Evolutionary conservation across 208 protist species (phyloP).

Genomic region (Porcisia deanei): DNA sequence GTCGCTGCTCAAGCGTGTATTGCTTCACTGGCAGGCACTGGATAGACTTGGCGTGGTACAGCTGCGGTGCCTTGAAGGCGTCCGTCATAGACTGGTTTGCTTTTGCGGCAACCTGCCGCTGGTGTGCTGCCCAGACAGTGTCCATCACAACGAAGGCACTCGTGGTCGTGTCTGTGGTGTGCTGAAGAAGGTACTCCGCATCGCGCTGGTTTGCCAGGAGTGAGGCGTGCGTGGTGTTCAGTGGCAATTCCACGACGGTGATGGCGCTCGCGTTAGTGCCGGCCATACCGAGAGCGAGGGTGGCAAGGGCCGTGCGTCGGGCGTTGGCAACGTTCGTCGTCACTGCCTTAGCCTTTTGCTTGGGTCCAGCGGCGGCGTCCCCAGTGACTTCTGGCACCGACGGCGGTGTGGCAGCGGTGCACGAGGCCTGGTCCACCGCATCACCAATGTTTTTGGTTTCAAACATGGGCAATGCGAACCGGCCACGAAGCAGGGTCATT

Average conservation of each 20-base stretch:
- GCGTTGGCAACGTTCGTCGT: not conserved
- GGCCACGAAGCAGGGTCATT: slow-evolving; percentile 60
- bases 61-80: slow-evolving; percentile 45
- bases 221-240: slow-evolving; percentile 6
- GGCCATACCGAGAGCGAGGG: slow-evolving; percentile 13
- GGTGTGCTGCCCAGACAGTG: slow-evolving; percentile 47
- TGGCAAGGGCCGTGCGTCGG: slow-evolving; percentile 15
- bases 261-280: slow-evolving; percentile 13
- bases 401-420: not conserved
- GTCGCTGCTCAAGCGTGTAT: slow-evolving; percentile 73
- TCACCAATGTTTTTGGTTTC: slow-evolving; percentile 35
- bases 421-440: slow-evolving; percentile 15
- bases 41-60: slow-evolving; percentile 65
- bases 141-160: slow-evolving; percentile 45
- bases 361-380: slow-evolving; percentile 21
- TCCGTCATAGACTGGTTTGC: slow-evolving; percentile 52
- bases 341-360: not conserved
- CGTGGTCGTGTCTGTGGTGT: slow-evolving; percentile 36
- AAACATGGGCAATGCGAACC: slow-evolving; percentile 76
- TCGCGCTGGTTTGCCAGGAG: slow-evolving; percentile 12
- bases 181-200: slow-evolving; percentile 18
- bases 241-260: slow-evolving; percentile 35
- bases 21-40: slow-evolving; percentile 70
- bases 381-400: not conserved
- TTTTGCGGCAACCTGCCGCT: slow-evolving; percentile 51